Percentiles rank a stretch among this genome's conserved stretches.
These are phyloP conservation scores for Candida coquimbonensis DNA, from an alignment of 805 yeast species.

Conservation along the genomic window DNA sequence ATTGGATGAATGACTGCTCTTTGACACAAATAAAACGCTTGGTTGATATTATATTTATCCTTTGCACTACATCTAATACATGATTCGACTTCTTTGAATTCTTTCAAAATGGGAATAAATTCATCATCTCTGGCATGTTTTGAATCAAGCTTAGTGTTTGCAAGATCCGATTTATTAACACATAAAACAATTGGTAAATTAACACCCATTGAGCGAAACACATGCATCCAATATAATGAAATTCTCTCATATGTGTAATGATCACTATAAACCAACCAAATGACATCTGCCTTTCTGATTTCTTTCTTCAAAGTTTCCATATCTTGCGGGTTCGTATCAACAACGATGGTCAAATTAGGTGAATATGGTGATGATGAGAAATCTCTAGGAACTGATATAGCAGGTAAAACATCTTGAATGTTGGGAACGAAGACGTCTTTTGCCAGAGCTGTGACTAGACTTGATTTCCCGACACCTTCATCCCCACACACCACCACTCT, in stretches of 20 bases:
- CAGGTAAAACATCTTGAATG: conserved; percentile 73
- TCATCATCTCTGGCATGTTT: conserved; percentile 60
- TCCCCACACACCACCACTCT: conserved; percentile 93
- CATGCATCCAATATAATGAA: conserved; percentile 90
- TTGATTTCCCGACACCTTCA: conserved; percentile 79
- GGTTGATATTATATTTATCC: conserved; percentile 77
- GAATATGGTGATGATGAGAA: conserved; percentile 53
- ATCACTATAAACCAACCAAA: conserved; percentile 91
- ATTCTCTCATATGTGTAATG: conserved; percentile 92
- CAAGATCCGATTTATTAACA: conserved; percentile 67
- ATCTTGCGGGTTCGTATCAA: conserved; percentile 77
- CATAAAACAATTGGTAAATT: conserved; percentile 89
- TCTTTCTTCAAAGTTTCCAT: conserved; percentile 55
- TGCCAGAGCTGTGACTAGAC: conserved; percentile 70
- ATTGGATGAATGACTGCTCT: conserved; percentile 90
- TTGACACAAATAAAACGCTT: conserved; percentile 89
- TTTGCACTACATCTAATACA: conserved; percentile 87
- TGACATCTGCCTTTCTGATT: conserved; percentile 79
- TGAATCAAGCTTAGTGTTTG: conserved; percentile 31
- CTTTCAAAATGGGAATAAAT: conserved; percentile 76
- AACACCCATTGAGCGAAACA: conserved; percentile 87
- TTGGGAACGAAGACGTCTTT: conserved; percentile 77
- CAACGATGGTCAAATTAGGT: conserved; percentile 58
- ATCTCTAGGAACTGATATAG: conserved; percentile 75
- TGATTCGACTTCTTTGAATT: conserved; percentile 90